A percentile compares a stretch with the other conserved stretches of the same genome.
phyloP scores from a whole-genome alignment of 73 alveolate species.

The Strombidium stylifer region DNA sequence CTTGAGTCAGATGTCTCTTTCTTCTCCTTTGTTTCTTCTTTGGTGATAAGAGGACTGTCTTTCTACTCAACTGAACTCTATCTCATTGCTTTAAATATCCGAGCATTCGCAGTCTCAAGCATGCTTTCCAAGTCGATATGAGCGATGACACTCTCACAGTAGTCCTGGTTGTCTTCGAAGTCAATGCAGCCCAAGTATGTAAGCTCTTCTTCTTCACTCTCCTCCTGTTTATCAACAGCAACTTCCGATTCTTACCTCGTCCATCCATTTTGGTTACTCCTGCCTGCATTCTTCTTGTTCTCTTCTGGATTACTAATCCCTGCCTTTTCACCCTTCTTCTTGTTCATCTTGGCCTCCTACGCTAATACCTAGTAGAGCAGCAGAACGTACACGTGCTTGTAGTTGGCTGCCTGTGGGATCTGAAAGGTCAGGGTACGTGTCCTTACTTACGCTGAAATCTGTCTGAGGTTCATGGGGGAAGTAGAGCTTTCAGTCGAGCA shows the following conservation, averaged over 20 bases:
- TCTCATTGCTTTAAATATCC: too few relatives aligned
- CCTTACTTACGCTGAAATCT: conserved; percentile 33
- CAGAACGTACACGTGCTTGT: not conserved
- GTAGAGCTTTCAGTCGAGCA: conserved; percentile 36
- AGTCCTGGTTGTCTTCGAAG: too few relatives aligned
- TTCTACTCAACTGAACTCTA: not conserved
- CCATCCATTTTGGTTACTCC: too few relatives aligned
- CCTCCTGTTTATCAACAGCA: too few relatives aligned
- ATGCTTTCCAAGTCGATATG: too few relatives aligned
- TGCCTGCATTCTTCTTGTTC: not conserved
- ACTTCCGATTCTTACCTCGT: too few relatives aligned
- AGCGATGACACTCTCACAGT: too few relatives aligned
- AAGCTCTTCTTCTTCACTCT: too few relatives aligned
- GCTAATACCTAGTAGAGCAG: not conserved
- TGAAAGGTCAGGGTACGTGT: not conserved
- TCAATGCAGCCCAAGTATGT: too few relatives aligned
- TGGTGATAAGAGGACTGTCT: not conserved
- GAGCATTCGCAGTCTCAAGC: too few relatives aligned
- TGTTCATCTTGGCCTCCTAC: not conserved
- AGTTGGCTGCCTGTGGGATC: too few relatives aligned
- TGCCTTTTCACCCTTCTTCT: not conserved
- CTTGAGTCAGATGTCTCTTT: conserved; percentile 47
- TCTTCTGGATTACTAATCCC: not conserved
- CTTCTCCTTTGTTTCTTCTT: conserved; percentile 48
- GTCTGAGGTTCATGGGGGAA: conserved; percentile 42